Base-by-base conservation (phyloP, 257 asterid genomes). In the Cynanchum wilfordii region DNA sequence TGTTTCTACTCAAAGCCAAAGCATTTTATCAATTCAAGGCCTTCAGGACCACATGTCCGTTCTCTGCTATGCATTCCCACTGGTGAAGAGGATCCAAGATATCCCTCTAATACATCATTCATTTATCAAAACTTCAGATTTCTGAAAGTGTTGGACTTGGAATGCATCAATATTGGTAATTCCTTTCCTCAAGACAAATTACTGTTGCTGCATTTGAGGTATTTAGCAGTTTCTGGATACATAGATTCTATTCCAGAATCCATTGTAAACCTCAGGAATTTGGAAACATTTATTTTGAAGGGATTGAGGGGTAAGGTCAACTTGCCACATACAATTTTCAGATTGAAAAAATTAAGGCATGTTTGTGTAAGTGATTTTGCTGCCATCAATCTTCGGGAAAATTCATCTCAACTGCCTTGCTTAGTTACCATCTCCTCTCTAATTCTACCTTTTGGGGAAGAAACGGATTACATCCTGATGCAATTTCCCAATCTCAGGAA, bases 111-210 rank as follows among this genome's bases (percentile, higher is more conserved):
- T 25, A 20, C 42, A 1, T 40, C 70, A 66, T 40, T 38, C 36
- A 27, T 60, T 27, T 60, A 1, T 60, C 17, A 25, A 2, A 60
- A 60, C 66, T 60, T 60, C 11, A 60, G 17, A 33, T 33, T 60
- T n/a, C 66, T 60, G 0, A 60, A 60, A 60, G 66, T 60, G 6
- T 25, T 60, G 66, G 66, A 60, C 11, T 60, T 60, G 44, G 66
- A 42, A 42, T 42, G 47, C 47, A 42, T 42, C 47, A 42, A 42
- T 7, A 42, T 42, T 1, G 47, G 47, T 1, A 12, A 13, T 60
- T 60, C 66, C 19, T 60, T 60, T 9, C 17, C 36, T 27, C 2
- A 5, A 4, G 66, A 17, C 6, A 29, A 27, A 4, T 29, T 22
- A 33, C 13, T 33, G 10, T 60, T 60, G 38, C 29, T 27, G 36